phyloP scores from a whole-genome alignment of 2,329 filamentous ascomycete species.

The Penicillium sp. region DNA sequence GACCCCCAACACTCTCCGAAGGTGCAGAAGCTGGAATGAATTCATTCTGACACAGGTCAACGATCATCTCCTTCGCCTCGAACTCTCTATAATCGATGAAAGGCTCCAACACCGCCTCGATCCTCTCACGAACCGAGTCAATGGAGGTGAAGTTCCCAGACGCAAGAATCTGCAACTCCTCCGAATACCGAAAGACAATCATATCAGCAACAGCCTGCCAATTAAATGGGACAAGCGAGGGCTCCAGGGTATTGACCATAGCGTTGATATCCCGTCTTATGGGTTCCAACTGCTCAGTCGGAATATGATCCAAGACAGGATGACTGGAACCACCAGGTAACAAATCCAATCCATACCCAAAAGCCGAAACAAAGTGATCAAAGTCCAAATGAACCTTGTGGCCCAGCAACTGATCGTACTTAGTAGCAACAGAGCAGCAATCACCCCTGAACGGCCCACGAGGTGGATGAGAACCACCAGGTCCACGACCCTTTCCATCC shows the following conservation, averaged over 20 bases:
- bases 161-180: constrained; percentile 45
- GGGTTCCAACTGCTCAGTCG: constrained; percentile 28
- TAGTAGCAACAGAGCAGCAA: not conserved
- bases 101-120: constrained; percentile 7
- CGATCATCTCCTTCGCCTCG: not conserved
- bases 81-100: constrained; percentile 15
- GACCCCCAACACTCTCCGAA: constrained; percentile 21
- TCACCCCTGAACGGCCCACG: not conserved
- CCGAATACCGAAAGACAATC: constrained; percentile 61
- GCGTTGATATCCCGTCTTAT: constrained; percentile 46
- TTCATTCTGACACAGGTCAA: constrained; percentile 7
- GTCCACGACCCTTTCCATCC: not conserved
- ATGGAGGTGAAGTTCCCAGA: constrained; percentile 20
- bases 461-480: constrained; percentile 12
- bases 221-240: constrained; percentile 41
- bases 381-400: constrained; percentile 44
- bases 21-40: constrained; percentile 10
- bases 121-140: not conserved
- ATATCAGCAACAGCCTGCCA: constrained; percentile 69
- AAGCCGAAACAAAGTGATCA: constrained; percentile 48
- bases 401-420: constrained; percentile 12
- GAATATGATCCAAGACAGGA: constrained; percentile 34
- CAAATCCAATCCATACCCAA: constrained; percentile 41
- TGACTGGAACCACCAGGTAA: constrained; percentile 39
- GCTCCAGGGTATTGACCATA: constrained; percentile 36